Conservation (phyloP, 164 flowering plant genomes). For the Vitis labrusca region DNA sequence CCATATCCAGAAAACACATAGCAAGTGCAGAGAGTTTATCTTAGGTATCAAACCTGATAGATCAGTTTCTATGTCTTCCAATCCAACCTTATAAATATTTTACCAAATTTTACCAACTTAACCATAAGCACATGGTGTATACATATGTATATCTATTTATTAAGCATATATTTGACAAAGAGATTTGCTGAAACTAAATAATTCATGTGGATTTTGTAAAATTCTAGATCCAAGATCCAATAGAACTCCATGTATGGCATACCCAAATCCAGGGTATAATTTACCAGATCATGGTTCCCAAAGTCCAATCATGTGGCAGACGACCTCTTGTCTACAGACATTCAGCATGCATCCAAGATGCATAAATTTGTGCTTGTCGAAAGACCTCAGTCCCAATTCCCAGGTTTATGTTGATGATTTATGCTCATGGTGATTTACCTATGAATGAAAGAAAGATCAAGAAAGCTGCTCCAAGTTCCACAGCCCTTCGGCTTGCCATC, state of each 20-base stretch:
- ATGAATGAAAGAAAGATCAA: slow-evolving; percentile 70
- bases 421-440: slow-evolving; percentile 40
- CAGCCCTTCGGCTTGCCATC: slow-evolving; percentile 73
- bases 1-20: too few species aligned
- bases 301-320: background rate
- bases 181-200: background rate
- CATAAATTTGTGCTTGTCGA: background rate
- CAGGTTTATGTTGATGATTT: too few species aligned
- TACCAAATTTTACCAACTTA: too few species aligned
- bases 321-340: background rate
- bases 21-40: background rate
- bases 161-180: background rate
- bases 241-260: background rate
- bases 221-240: background rate
- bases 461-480: slow-evolving; percentile 68
- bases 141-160: background rate
- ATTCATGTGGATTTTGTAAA: background rate
- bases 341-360: slow-evolving; percentile 1
- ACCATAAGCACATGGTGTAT: too few species aligned
- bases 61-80: background rate
- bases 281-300: too few species aligned
- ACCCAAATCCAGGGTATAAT: background rate
- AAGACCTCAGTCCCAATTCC: too few species aligned
- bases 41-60: background rate
- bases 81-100: background rate